phyloP scores from a whole-genome alignment of 2,329 filamentous ascomycete species.

The Penicillium polonicum region DNA sequence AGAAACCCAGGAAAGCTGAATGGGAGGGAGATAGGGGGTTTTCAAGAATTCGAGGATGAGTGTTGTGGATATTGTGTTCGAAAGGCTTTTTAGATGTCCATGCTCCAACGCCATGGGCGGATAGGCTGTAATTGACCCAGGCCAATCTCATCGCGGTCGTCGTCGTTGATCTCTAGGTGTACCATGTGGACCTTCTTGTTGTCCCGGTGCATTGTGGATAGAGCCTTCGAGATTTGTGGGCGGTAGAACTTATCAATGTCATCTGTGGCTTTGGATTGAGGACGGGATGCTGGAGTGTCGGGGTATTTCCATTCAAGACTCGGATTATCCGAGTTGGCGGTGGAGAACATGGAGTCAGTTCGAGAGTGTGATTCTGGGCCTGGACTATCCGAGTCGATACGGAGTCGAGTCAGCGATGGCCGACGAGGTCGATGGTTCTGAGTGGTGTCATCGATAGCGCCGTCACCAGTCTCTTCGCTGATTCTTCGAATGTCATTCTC shows the following conservation, averaged over 20 bases:
- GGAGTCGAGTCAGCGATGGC: slow-evolving; percentile 18
- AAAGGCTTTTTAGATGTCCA: slow-evolving; percentile 38
- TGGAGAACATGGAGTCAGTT: slow-evolving; percentile 35
- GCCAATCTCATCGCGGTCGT: slow-evolving; percentile 29
- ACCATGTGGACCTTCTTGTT: slow-evolving; percentile 37
- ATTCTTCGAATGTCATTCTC: slow-evolving; percentile 2
- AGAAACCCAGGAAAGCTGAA: neutral
- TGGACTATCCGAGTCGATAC: slow-evolving; percentile 14
- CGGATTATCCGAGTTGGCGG: slow-evolving; percentile 28
- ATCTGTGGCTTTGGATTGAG: slow-evolving; percentile 37
- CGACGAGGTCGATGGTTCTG: slow-evolving; percentile 17
- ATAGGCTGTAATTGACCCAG: slow-evolving; percentile 35
- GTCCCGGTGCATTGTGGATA: slow-evolving; percentile 34
- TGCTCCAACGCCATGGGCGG: slow-evolving; percentile 45
- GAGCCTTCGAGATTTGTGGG: slow-evolving; percentile 32
- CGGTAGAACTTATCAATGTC: slow-evolving; percentile 33
- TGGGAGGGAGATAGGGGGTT: neutral
- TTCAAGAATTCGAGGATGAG: slow-evolving; percentile 39
- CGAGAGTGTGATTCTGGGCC: slow-evolving; percentile 24
- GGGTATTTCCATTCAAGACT: slow-evolving; percentile 33
- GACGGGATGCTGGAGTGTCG: slow-evolving; percentile 38
- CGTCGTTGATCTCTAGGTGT: slow-evolving; percentile 40
- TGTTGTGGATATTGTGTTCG: slow-evolving; percentile 30
- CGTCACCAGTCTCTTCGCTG: slow-evolving; percentile 11
- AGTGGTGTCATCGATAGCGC: slow-evolving; percentile 8